Base-by-base conservation (phyloP, 148 eudicot genomes). In the Diospyros lotus region DNA sequence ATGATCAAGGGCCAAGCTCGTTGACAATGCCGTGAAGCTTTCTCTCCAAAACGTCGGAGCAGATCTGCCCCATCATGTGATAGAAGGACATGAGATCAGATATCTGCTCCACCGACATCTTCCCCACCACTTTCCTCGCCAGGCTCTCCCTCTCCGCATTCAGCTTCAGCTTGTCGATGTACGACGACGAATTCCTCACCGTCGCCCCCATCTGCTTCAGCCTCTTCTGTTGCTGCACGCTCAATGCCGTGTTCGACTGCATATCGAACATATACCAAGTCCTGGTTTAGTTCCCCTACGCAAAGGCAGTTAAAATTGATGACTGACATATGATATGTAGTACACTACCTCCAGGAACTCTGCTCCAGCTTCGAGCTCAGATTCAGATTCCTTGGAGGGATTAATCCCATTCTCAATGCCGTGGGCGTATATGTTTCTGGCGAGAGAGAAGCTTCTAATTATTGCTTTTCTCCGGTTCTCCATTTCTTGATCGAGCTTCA, bases 141-240 rank as follows among this genome's bases (percentile, higher is more conserved):
- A 86, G 6, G 8, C 54, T 86, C 68, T 85, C 91, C 64, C 78
- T 85, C 55, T 87, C 89, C 15, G 83, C 88, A 15, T 82, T 80
- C 71, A 83, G 18, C 82, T 84, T 89, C 78, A 89, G 28, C 46
- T 48, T 86, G 58, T 87, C 83, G 11, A 82, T 66, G 77, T 77
- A 87, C 1, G 85, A 76, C 12, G 89, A 80, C 12, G 90, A 88
- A 54, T 89, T 93, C 76, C 94, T 91, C 61, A 90, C 91, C 0
- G 95, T 93, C 58, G 90, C 94, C 0, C 97, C 88, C 86, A 87
- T 89, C 78, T 93, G 93, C 79, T 80, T 86, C 66, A 88, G 41
- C 80, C 87, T 83, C 0, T 65, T 77, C 76, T 84, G 88, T 76
- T 88, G 89, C 42, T 86, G 86, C 76, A 79, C 64, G 71, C 91